Evolutionary conservation across 2,329 filamentous ascomycete genomes (phyloP), one percentile per base, ranked within the genome.

Genomic region (Alternaria gaisen): DNA sequence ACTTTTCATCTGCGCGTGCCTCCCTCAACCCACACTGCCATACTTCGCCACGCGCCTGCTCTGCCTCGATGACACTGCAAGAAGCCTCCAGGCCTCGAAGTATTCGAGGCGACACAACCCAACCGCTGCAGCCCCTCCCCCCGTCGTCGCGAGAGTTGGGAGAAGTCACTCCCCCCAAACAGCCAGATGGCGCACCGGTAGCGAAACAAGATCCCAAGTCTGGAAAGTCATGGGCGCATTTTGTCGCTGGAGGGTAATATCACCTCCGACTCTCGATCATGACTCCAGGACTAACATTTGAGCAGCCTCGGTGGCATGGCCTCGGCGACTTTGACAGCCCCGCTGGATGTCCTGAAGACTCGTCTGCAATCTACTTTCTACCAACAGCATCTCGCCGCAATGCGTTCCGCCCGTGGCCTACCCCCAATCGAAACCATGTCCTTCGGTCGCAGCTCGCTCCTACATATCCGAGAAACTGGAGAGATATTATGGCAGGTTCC

Each of bases 291-390:
- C 69, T 75, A 43, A 76, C 61, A 38, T 5, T n/a, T n/a, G 24
- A 38, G 63, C 68, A 97, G 94, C 42, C 81, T 92, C 53, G 94
- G 94, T 70, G 94, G 94, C 69, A 96, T 97, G 90, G 93, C 92
- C 18, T 90, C 94, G 11, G 92, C 94, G 24, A 90, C 91, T n/a
- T 81, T 97, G n/a, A 97, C 94, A 2, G 93, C 93, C 9, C 94
- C 94, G 22, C 90, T 98, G 61, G 94, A 97, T 75, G 94, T 97
- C 32, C 86, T 98, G 52, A 97, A 97, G 79, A 98, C 94, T 11
- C 89, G 94, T 36, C 84, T 98, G 3, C 94, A 98, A 78, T 96
- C 93, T 72, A 94, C 97, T 75, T 96, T 96, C 78, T 97, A 97
- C 84, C 92, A 97, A 78, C 85, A 89, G 9, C 92, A 97, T 79